Conservation (phyloP, 2,329 filamentous ascomycete species). For the Neopestalotiopsis sp. region DNA sequence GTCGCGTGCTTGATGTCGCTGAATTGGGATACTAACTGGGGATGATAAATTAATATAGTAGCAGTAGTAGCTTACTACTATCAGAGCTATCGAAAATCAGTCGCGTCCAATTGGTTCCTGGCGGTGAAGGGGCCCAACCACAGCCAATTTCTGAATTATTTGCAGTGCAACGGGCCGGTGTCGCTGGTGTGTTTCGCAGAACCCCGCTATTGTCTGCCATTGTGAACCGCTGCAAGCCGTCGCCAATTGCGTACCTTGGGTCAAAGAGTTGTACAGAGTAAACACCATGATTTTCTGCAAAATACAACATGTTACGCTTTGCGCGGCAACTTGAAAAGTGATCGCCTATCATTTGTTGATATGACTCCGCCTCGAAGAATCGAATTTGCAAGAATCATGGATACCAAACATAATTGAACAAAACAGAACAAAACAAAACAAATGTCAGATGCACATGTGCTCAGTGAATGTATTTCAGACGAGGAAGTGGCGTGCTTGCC, state of each 20-base stretch:
- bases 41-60: background rate
- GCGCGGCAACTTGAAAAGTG: background rate
- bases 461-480: no score
- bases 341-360: background rate
- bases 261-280: background rate
- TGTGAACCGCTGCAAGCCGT: conserved; percentile 16
- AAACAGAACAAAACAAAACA: no score
- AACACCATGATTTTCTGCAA: no score
- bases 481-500: no score
- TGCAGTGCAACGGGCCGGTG: background rate
- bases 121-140: conserved; percentile 9
- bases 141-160: background rate
- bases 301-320: background rate
- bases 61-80: background rate
- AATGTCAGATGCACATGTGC: no score
- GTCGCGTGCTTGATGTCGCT: background rate
- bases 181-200: background rate
- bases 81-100: conserved; percentile 7
- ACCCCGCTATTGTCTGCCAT: conserved; percentile 13
- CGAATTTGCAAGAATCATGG: no score
- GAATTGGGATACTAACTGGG: background rate
- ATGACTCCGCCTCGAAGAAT: no score
- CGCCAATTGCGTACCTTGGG: background rate
- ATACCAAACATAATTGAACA: background rate
- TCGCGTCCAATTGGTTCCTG: background rate